phyloP scores from a whole-genome alignment of 78 protist species.

The Dictyostelium capitatum region DNA sequence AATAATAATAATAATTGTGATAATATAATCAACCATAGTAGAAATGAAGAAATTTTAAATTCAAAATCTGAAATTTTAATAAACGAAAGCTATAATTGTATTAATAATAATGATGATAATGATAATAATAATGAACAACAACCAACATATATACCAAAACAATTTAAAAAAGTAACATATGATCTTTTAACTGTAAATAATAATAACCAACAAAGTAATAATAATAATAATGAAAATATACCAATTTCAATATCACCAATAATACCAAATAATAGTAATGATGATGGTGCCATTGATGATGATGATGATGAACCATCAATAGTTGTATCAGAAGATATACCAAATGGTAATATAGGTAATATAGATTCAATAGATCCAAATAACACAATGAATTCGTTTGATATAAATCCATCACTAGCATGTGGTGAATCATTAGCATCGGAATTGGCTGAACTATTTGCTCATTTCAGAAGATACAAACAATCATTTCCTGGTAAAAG shows the following conservation, averaged over 20 bases:
- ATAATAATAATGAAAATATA: neutral
- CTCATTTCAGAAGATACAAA: conserved; percentile 65
- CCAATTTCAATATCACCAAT: conserved; percentile 29
- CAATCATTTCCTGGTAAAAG: conserved; percentile 44
- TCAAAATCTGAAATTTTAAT: conserved; percentile 25
- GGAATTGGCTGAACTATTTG: conserved; percentile 47
- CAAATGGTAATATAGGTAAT: neutral
- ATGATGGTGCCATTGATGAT: neutral
- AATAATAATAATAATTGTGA: neutral
- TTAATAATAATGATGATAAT: conserved; percentile 16
- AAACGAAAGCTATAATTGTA: conserved; percentile 35
- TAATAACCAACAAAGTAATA: neutral
- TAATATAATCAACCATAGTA: neutral
- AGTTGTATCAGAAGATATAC: conserved; percentile 15
- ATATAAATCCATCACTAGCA: neutral
- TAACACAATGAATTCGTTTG: conserved; percentile 7
- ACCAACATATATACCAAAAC: neutral
- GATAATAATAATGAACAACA: neutral
- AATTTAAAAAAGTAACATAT: neutral
- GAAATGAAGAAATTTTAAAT: conserved; percentile 7
- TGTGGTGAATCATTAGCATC: conserved; percentile 9
- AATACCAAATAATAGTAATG: neutral
- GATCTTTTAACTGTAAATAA: neutral
- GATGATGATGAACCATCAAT: conserved; percentile 6
- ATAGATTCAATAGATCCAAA: neutral